A percentile compares a stretch with the other conserved stretches of the same genome.
These are phyloP conservation scores for Mycocentrospora acerina DNA, from an alignment of 2,329 filamentous ascomycete genomes.

Conservation along the genomic window DNA sequence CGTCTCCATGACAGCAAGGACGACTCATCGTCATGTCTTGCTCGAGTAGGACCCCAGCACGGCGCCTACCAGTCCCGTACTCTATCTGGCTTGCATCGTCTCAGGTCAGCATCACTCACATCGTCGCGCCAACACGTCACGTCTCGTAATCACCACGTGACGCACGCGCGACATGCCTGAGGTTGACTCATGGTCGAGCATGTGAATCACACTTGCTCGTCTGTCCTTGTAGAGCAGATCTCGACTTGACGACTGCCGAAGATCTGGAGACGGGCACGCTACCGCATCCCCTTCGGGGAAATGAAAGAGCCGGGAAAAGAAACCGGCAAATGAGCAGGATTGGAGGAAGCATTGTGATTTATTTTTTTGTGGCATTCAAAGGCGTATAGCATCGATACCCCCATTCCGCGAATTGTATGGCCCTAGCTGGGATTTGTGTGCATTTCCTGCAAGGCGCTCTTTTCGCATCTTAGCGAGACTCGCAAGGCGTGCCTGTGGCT, in stretches of 20 bases:
- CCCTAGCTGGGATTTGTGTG: conserved; percentile 15
- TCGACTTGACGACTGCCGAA: conserved; percentile 2
- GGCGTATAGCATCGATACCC: conserved; percentile 26
- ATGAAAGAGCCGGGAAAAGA: conserved; percentile 1
- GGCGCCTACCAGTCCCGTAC: neutral
- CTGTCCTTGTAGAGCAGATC: conserved; percentile 3
- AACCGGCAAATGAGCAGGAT: conserved; percentile 7
- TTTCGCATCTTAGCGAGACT: conserved; percentile 25
- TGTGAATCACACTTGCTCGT: no score
- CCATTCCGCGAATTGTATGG: conserved; percentile 22
- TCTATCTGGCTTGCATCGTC: neutral
- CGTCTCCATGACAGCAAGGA: neutral
- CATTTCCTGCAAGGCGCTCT: conserved; percentile 23
- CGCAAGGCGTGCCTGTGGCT: conserved; percentile 26
- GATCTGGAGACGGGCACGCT: neutral
- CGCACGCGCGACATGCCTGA: conserved; percentile 4
- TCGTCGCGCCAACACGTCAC: neutral
- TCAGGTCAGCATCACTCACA: conserved; percentile 12
- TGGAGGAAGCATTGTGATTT: conserved; percentile 18
- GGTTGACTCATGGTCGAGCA: conserved; percentile 1
- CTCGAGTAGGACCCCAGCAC: neutral
- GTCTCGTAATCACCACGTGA: conserved; percentile 5
- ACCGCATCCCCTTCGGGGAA: conserved; percentile 2
- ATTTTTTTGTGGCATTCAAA: conserved; percentile 18
- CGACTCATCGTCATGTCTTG: neutral